A percentile compares a stretch with the other conserved stretches of the same genome.
These are phyloP conservation scores for Trypanosoma theileri DNA, from an alignment of 208 protist species.

Conservation along the genomic window DNA sequence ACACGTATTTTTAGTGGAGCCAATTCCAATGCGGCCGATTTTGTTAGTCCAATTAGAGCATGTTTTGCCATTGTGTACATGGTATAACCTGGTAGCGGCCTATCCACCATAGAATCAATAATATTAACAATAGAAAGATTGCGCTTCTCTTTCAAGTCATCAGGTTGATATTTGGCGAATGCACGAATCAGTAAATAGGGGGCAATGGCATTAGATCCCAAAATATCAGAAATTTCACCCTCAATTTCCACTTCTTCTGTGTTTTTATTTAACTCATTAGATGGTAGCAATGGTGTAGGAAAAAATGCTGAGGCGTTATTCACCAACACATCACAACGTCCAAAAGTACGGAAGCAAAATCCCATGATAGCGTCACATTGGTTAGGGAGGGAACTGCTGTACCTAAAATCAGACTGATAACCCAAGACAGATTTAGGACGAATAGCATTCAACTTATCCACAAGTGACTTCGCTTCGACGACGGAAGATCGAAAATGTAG, in stretches of 20 bases:
- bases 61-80: slow-evolving; percentile 82
- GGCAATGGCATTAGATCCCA: slow-evolving; percentile 76
- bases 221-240: slow-evolving; percentile 37
- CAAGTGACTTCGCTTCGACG: slow-evolving; percentile 38
- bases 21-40: slow-evolving; percentile 69
- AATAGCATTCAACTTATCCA: slow-evolving; percentile 41
- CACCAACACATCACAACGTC: slow-evolving; percentile 78
- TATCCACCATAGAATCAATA: slow-evolving; percentile 63
- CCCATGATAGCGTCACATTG: slow-evolving; percentile 47
- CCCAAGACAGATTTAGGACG: slow-evolving; percentile 41
- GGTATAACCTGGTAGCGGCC: slow-evolving; percentile 58
- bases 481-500: slow-evolving; percentile 59
- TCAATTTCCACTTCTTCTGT: slow-evolving; percentile 18
- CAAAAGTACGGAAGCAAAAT: slow-evolving; percentile 52
- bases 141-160: slow-evolving; percentile 20
- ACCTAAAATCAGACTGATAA: slow-evolving; percentile 9
- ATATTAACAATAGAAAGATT: slow-evolving; percentile 67
- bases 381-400: slow-evolving; percentile 3
- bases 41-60: slow-evolving; percentile 66
- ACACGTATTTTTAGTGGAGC: slow-evolving; percentile 63
- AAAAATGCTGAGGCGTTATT: slow-evolving; percentile 85
- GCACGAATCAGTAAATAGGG: slow-evolving; percentile 60
- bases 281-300: slow-evolving; percentile 53
- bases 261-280: slow-evolving; percentile 1
- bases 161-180: slow-evolving; percentile 41